Base-by-base conservation (phyloP, 1,139 yeast species). In the Taphrina populina region DNA sequence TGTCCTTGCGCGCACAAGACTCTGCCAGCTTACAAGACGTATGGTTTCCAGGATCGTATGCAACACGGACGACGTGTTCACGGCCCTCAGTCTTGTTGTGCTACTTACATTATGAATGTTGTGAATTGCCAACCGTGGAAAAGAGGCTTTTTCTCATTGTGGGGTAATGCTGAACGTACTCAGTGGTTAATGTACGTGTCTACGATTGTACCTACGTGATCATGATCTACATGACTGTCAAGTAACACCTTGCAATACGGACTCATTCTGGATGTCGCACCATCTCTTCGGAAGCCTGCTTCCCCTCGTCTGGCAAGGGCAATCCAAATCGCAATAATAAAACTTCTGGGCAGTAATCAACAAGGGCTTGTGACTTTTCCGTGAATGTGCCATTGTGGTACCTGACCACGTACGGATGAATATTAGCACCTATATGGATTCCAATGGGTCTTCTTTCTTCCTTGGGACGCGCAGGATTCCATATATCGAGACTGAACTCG, bases 401-500 rank as follows among this genome's bases (percentile, higher is more conserved):
- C 23, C 45, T 24, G 5, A 40, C 34, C 23, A 40, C 45, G 23
- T 26, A 27, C 2, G 45, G 21, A 6, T 27, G 34, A n/a, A 40
- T n/a, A 8, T 40, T 24, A 5, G 32, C 34, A 2, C 45, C 45
- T 6, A 24, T 40, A 15, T 40, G 45, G 2, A 40, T 26, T 24
- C 35, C 45, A 8, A 40, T 13, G 11, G 45, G 45, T 4, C 20
- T 40, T n/a, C 45, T 24, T n/a, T 7, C 6, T 7, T 15, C 34
- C 5, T 10, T 23, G 17, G 32, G 32, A 23, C 10, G 13, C 7
- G 34, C 13, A 10, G 45, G 34, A 13, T 24, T 15, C 45, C 47
- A 43, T 4, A 29, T 43, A 19, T 29, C 47, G 19, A 43, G 19
- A 20, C 47, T 43, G 33, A 43, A 43, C 10, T 43, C 47, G 19